Evolutionary conservation across 768 basidiomycete species (phyloP), one percentile per base, ranked within the genome.

Genomic region (Mycena alexandri): DNA sequence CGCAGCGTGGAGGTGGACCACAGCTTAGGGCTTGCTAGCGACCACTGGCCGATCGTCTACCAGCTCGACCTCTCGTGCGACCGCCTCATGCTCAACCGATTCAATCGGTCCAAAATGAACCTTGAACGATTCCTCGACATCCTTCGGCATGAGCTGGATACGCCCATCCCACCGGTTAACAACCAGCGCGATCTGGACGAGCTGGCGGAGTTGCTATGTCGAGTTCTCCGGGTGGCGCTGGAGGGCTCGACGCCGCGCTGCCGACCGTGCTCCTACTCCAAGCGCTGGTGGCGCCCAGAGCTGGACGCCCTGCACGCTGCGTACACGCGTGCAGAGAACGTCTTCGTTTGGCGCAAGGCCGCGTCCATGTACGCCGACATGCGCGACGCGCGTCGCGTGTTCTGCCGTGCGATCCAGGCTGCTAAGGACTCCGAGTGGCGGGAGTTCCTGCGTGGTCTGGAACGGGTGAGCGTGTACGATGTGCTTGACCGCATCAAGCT

Each of bases 11-110:
- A 44, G 21, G 56, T 58, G 29, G 34, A 42, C 13, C 2, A 38
- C 1, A 10, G 25, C 24, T 42, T 56, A 1, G 55, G 55, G 16
- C 55, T 59, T 3, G 59, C 34, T 4, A 60, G 59, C 48, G 59
- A 60, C 34, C 59, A 60, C 47, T 34, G 36, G 1, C 47, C 59
- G n/a, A 60, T 60, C 9, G 38, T 12, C 44, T 59, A 59, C 24
- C 25, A 33, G 11, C 44, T 59, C 2, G 57, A 59, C 14, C 13
- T 59, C 2, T 21, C 59, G 7, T n/a, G n/a, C n/a, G n/a, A n/a
- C 5, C 46, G 46, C 46, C 33, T 3, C 1, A 11, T 6, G 50
- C 50, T 29, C 1, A 22, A 13, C 14, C 33, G 33, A n/a, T n/a
- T n/a, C n/a, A n/a, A n/a, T n/a, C n/a, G n/a, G n/a, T n/a, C n/a